Conservation (phyloP, 148 eudicot genomes). For the Bassia scoparia region DNA sequence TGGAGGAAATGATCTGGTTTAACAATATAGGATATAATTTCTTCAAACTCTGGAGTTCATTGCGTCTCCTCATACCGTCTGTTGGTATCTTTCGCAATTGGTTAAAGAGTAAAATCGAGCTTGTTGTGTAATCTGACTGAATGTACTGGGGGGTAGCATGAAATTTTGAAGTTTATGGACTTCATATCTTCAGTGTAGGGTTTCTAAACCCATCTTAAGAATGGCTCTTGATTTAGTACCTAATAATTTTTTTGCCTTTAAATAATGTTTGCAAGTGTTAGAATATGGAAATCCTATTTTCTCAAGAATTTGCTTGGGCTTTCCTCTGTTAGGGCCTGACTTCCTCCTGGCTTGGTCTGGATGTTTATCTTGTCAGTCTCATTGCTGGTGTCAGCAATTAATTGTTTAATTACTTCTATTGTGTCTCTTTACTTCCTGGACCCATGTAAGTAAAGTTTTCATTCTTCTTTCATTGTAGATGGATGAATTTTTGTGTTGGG, state of each 20-base stretch:
- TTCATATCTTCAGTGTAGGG: background rate
- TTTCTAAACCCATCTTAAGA: background rate
- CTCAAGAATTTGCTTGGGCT: conserved; percentile 28
- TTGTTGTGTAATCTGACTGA: background rate
- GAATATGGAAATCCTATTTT: background rate
- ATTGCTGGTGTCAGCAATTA: conserved; percentile 23
- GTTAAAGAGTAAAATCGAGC: background rate
- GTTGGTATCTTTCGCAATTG: background rate
- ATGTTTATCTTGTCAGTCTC: conserved; percentile 34
- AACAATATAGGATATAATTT: background rate
- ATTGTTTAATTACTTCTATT: conserved; percentile 14
- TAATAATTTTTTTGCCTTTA: conserved; percentile 1
- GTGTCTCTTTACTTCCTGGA: conserved; percentile 19
- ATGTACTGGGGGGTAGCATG: background rate
- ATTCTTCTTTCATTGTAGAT: conserved; percentile 55
- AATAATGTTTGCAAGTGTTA: conserved; percentile 5
- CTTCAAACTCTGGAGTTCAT: background rate
- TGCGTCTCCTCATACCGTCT: background rate
- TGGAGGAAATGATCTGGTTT: background rate
- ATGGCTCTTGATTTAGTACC: background rate
- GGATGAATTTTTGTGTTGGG: conserved; percentile 65
- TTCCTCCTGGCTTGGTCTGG: conserved; percentile 44
- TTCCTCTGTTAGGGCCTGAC: conserved; percentile 58
- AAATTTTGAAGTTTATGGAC: background rate
- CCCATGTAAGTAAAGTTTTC: conserved; percentile 25